Evolutionary conservation across 805 yeast genomes (phyloP).

Genomic region (Candida germanica): DNA sequence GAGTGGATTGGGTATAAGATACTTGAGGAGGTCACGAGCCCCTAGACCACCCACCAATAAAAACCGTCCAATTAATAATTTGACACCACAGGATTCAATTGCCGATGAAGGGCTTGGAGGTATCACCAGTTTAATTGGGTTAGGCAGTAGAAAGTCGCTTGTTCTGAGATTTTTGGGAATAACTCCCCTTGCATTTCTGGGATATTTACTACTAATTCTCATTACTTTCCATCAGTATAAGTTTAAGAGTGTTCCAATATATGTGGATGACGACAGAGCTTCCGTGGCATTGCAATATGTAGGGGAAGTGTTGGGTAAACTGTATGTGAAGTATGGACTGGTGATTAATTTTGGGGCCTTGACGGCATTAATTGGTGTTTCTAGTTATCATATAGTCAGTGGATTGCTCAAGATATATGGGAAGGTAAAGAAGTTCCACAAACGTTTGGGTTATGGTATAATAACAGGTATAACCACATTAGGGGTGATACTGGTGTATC

Average conservation of each 20-base stretch:
- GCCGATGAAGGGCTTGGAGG: slow-evolving; percentile 63
- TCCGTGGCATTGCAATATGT: slow-evolving; percentile 52
- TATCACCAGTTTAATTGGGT: slow-evolving; percentile 50
- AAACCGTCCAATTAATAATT: slow-evolving; percentile 9
- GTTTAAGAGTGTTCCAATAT: slow-evolving; percentile 49
- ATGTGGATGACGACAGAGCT: slow-evolving; percentile 63
- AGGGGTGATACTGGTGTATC: slow-evolving; percentile 35
- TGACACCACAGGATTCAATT: slow-evolving; percentile 21
- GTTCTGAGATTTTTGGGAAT: slow-evolving; percentile 47
- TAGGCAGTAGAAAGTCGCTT: slow-evolving; percentile 49
- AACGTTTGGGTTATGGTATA: slow-evolving; percentile 43
- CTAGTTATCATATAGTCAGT: slow-evolving; percentile 50
- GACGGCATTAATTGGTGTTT: slow-evolving; percentile 10
- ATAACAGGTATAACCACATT: slow-evolving; percentile 35
- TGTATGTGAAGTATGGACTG: slow-evolving; percentile 19
- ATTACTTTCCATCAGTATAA: slow-evolving; percentile 45
- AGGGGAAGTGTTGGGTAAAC: slow-evolving; percentile 11
- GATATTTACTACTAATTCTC: slow-evolving; percentile 49
- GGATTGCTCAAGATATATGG: slow-evolving; percentile 51
- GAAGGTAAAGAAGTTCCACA: slow-evolving; percentile 36
- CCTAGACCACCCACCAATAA: slow-evolving; percentile 8
- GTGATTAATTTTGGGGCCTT: slow-evolving; percentile 28
- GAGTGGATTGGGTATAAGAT: slow-evolving; percentile 50
- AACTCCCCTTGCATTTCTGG: slow-evolving; percentile 56
- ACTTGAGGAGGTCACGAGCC: slow-evolving; percentile 26